Evolutionary conservation across 805 yeast genomes (phyloP), one percentile per base, ranked within the genome.

Genomic region (Trichomonascus vanleenenianus): DNA sequence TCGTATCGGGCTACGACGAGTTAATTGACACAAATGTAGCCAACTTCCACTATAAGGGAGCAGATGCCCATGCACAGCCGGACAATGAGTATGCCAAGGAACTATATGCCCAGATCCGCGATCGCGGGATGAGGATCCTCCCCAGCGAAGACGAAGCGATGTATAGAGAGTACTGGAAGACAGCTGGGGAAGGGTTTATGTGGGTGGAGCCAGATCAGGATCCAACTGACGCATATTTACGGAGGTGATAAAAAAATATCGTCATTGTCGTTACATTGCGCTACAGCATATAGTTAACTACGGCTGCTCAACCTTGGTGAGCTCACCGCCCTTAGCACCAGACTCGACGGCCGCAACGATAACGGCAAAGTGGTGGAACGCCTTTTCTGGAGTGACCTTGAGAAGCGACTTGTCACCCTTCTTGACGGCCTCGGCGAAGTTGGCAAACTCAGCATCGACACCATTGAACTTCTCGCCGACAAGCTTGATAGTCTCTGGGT

Each of bases 171-270:
- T 85, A 84, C 63, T 85, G 95, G 95, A 76, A 83, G 58, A 74
- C 83, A 31, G 85, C 85, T 4, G 95, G 95, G 22, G 86, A 82
- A 44, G 86, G 85, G 10, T 84, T 83, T 57, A 83, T 79, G 49
- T 85, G 95, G 95, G 83, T 76, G 11, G 95, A 85, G 58, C 95
- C 95, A 0, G 95, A 85, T 59, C 83, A 83, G 56, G 95, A 86
- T 59, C 95, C 95, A 0, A 89, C 91, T 0, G 86, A 80, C 14
- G 6, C 16, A 3, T 40, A 5, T 25, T 16, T 19, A 9, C 30
- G 14, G 20, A 30, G 32, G 42, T 40, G 27, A 22, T n/a, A n/a
- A n/a, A n/a, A n/a, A n/a, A n/a, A n/a, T n/a, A n/a, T n/a, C n/a
- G n/a, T n/a, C n/a, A 22, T 22, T 22, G 27, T 22, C 27, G 27